Conservation (phyloP, 2,329 filamentous ascomycete genomes). For the Tolypocladium inflatum region DNA sequence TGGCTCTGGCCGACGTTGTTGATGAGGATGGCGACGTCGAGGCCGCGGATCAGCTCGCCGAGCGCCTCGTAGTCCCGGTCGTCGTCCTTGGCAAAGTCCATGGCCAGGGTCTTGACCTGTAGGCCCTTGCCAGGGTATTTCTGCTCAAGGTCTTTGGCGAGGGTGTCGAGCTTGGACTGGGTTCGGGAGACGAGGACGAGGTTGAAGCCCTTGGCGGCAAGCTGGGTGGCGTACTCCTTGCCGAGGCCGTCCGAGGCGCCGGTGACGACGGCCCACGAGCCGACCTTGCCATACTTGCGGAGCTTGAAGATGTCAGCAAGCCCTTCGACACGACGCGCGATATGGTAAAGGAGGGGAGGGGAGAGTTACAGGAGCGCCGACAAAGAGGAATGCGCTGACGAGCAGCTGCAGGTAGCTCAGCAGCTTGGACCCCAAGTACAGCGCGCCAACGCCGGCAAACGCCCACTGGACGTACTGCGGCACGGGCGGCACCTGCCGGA, state of each 20-base stretch:
- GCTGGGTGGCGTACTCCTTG: conserved; percentile 88
- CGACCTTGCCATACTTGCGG: conserved; percentile 79
- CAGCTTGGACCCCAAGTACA: conserved; percentile 47
- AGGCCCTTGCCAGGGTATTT: conserved; percentile 54
- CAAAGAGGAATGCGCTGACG: conserved; percentile 58
- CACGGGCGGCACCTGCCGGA: conserved; percentile 18
- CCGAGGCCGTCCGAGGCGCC: conserved; percentile 94
- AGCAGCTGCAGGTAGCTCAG: conserved; percentile 52
- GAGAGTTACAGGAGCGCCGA: conserved; percentile 49
- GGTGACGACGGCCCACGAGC: conserved; percentile 89
- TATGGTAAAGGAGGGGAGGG: background rate
- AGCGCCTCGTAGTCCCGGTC: conserved; percentile 73
- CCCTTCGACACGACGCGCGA: background rate
- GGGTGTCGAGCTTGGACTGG: conserved; percentile 74
- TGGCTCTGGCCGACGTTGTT: conserved; percentile 98
- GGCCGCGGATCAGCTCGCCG: conserved; percentile 54
- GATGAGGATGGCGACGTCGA: conserved; percentile 80
- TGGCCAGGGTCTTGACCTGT: conserved; percentile 69
- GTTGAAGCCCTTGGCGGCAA: conserved; percentile 89
- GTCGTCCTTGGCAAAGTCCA: conserved; percentile 81
- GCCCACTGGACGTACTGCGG: conserved; percentile 36
- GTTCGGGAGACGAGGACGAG: conserved; percentile 91
- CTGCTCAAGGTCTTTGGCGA: conserved; percentile 65
- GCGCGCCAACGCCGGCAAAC: conserved; percentile 46
- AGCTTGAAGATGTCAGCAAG: conserved; percentile 45